Conservation (phyloP, 352 stramenopile species). For the Pythium rhizo-oryzae region DNA sequence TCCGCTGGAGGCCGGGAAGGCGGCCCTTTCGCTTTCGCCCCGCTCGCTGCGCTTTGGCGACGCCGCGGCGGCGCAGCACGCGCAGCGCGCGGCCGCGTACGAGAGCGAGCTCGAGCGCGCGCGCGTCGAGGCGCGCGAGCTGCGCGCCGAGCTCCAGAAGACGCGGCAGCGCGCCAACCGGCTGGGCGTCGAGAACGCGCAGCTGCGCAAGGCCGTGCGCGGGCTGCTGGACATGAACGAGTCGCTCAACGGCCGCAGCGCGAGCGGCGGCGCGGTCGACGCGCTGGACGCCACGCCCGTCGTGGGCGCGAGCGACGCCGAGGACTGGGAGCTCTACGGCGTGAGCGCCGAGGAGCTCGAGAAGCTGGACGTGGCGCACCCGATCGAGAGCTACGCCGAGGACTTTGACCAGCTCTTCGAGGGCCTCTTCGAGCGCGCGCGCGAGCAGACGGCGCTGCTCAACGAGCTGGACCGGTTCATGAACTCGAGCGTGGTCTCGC, state of each 20-base stretch:
- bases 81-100: slow-evolving; percentile 32
- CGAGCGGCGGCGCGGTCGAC: slow-evolving; percentile 3
- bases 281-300: slow-evolving; percentile 29
- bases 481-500: slow-evolving; percentile 60
- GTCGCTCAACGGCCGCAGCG: slow-evolving; percentile 11
- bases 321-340: slow-evolving; percentile 56
- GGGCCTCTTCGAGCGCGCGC: slow-evolving; percentile 43
- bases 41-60: slow-evolving; percentile 41
- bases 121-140: slow-evolving; percentile 36
- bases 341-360: slow-evolving; percentile 43
- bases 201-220: slow-evolving; percentile 47
- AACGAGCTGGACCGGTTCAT: slow-evolving; percentile 73
- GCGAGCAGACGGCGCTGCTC: slow-evolving; percentile 40
- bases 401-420: slow-evolving; percentile 68
- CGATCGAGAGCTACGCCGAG: slow-evolving; percentile 53
- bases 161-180: slow-evolving; percentile 52
- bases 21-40: too few relatives aligned
- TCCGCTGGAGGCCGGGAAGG: too few relatives aligned
- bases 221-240: slow-evolving; percentile 38
- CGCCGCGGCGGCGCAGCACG: slow-evolving; percentile 37
- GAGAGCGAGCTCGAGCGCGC: slow-evolving; percentile 44
- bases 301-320: slow-evolving; percentile 25
- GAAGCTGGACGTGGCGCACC: slow-evolving; percentile 42
- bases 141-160: slow-evolving; percentile 60
- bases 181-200: slow-evolving; percentile 52